Conservation (phyloP, 225 moss, liverwort and hornwort genomes). For the Thuidium tamariscinum region DNA sequence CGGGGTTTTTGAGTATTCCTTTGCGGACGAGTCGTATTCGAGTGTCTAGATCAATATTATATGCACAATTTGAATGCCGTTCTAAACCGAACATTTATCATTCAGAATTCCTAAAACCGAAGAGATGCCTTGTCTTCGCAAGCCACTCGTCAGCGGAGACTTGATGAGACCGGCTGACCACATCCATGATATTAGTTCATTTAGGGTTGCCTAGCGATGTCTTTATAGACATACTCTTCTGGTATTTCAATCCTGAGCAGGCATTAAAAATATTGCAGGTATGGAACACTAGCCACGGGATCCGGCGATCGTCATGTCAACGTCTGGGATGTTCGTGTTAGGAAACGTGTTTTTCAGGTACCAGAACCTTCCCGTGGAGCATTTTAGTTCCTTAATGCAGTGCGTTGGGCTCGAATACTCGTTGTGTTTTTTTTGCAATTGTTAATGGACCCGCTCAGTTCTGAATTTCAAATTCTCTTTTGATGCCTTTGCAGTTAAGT, state of each 20-base stretch:
- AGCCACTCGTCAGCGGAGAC: neutral
- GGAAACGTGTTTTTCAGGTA: slow-evolving; percentile 88
- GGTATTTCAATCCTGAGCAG: neutral
- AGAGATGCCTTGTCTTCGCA: neutral
- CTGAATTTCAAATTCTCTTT: neutral
- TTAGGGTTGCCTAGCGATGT: neutral
- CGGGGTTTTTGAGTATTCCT: neutral
- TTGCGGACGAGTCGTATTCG: neutral
- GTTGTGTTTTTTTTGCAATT: neutral
- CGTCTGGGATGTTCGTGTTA: slow-evolving; percentile 83
- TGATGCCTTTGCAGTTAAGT: neutral
- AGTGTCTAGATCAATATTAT: neutral
- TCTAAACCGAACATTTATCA: neutral
- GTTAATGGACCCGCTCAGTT: neutral
- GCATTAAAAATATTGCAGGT: slow-evolving; percentile 28
- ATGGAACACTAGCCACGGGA: slow-evolving; percentile 91
- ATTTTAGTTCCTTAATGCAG: neutral
- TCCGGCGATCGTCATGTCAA: slow-evolving; percentile 85
- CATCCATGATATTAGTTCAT: neutral
- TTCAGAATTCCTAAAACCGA: neutral
- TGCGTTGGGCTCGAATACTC: neutral
- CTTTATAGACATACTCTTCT: neutral
- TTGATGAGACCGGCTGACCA: neutral
- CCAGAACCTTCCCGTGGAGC: neutral
- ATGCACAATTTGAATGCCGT: neutral